Percentiles rank a stretch among this genome's conserved stretches.
Conservation (phyloP, 192 early-diverging fungal species). For the Mortierella alpina region DNA sequence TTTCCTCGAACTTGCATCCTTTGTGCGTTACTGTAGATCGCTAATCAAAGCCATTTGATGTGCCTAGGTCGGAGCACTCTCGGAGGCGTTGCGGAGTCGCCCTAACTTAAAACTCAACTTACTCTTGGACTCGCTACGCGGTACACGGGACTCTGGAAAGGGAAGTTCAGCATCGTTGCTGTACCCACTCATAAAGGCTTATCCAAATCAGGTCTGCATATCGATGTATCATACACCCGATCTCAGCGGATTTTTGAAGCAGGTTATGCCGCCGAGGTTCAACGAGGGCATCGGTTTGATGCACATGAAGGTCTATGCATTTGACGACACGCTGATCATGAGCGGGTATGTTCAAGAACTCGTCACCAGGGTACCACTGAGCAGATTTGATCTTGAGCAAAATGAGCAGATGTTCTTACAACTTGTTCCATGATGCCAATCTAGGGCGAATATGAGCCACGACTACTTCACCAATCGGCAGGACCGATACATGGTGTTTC, state of each 20-base stretch:
- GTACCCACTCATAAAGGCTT: constrained; percentile 69
- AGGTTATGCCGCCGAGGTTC: constrained; percentile 82
- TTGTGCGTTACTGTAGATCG: background rate
- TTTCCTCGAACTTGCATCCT: background rate
- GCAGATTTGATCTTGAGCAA: too few species aligned
- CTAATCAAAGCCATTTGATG: too few species aligned
- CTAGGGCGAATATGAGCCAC: constrained; percentile 90
- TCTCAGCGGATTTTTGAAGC: constrained; percentile 75
- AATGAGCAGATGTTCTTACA: too few species aligned
- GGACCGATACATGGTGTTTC: constrained; percentile 90
- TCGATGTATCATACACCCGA: constrained; percentile 92
- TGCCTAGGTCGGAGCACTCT: constrained; percentile 67
- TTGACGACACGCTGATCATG: constrained; percentile 87
- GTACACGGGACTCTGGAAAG: constrained; percentile 69
- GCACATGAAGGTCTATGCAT: constrained; percentile 94
- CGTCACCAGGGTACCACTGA: too few species aligned
- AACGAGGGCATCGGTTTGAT: constrained; percentile 95
- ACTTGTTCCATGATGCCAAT: background rate
- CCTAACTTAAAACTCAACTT: constrained; percentile 72
- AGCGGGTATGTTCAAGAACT: constrained; percentile 67
- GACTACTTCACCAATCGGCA: constrained; percentile 98
- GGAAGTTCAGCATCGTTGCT: constrained; percentile 78
- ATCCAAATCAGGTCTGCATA: constrained; percentile 72
- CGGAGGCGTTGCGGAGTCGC: constrained; percentile 63
- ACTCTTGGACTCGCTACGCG: constrained; percentile 90